These are phyloP conservation scores for Tylopilus sp. DNA, from an alignment of 768 basidiomycete species.

Conservation along the genomic window DNA sequence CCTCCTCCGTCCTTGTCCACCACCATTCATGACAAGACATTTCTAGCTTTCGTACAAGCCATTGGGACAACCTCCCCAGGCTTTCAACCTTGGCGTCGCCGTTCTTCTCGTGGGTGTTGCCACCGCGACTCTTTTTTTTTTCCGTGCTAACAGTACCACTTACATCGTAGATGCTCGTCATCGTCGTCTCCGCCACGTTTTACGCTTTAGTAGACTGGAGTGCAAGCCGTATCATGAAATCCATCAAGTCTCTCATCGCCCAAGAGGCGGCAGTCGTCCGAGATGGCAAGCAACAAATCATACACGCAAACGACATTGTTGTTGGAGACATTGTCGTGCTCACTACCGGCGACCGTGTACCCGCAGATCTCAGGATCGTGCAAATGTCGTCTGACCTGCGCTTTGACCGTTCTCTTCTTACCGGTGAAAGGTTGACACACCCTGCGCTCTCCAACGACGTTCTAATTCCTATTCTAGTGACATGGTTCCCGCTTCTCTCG, in stretches of 20 bases:
- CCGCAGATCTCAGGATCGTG: conserved; percentile 57
- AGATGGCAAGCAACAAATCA: conserved; percentile 44
- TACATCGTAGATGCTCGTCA: conserved; percentile 38
- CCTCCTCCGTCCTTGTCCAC: not conserved
- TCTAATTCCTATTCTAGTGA: conserved; percentile 26
- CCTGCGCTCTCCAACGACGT: not conserved
- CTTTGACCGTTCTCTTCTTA: conserved; percentile 52
- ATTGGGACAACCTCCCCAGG: conserved; percentile 40
- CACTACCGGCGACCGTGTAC: conserved; percentile 53
- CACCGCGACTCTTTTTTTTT: conserved; percentile 2
- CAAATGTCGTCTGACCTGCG: conserved; percentile 48
- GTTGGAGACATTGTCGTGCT: conserved; percentile 56
- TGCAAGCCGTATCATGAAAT: conserved; percentile 49
- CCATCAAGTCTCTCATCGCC: conserved; percentile 57
- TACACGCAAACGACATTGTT: conserved; percentile 52
- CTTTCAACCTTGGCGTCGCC: conserved; percentile 50
- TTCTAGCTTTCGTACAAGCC: conserved; percentile 51
- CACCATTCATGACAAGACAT: conserved; percentile 11
- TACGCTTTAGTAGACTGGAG: conserved; percentile 52
- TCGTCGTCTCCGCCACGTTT: conserved; percentile 40
- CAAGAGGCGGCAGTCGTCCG: conserved; percentile 55
- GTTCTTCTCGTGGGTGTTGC: conserved; percentile 41
- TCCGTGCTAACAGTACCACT: not conserved
- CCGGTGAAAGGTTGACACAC: conserved; percentile 40
- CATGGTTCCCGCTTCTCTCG: conserved; percentile 42